These are phyloP conservation scores for Porogramme epimiltina DNA, from an alignment of 1,284 basidiomycete genomes.

Conservation along the genomic window DNA sequence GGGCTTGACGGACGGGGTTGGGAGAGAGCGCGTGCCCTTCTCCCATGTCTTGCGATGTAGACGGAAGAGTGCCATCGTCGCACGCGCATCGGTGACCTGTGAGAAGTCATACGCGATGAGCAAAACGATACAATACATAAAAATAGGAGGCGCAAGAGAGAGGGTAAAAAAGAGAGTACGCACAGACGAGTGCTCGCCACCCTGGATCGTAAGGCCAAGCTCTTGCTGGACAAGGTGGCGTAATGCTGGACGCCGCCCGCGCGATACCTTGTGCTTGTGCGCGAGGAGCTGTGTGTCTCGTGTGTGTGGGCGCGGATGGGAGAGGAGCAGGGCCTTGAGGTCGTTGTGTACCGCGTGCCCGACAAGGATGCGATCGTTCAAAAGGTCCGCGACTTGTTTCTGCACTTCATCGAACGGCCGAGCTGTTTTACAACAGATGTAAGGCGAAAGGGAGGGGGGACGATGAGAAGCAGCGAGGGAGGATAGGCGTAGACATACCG, in stretches of 20 bases:
- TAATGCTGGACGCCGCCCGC: constrained; percentile 69
- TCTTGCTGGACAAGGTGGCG: constrained; percentile 84
- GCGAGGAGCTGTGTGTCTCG: constrained; percentile 85
- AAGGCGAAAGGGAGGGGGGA: background rate
- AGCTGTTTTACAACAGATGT: constrained; percentile 51
- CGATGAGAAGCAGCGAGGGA: background rate
- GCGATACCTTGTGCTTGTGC: constrained; percentile 59
- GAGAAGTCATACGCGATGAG: background rate
- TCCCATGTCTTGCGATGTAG: constrained; percentile 91
- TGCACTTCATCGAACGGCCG: constrained; percentile 84
- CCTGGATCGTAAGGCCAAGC: constrained; percentile 84
- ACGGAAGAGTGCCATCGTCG: constrained; percentile 94
- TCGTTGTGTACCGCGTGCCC: constrained; percentile 96
- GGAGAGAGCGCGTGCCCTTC: constrained; percentile 30
- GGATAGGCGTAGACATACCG: constrained; percentile 43
- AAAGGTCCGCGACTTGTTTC: constrained; percentile 73
- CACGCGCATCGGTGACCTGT: constrained; percentile 90
- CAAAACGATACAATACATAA: background rate
- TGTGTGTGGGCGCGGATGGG: constrained; percentile 78
- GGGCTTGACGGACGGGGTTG: no score
- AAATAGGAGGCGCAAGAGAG: background rate
- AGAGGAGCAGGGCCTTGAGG: constrained; percentile 87
- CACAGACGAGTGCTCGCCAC: constrained; percentile 87
- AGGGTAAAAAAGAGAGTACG: constrained; percentile 20
- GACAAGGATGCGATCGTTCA: constrained; percentile 85